Percentiles rank a stretch among this genome's conserved stretches.
Evolutionary conservation across 495 filamentous ascomycete species (phyloP).

Genomic region (Aspergillus biplanus): DNA sequence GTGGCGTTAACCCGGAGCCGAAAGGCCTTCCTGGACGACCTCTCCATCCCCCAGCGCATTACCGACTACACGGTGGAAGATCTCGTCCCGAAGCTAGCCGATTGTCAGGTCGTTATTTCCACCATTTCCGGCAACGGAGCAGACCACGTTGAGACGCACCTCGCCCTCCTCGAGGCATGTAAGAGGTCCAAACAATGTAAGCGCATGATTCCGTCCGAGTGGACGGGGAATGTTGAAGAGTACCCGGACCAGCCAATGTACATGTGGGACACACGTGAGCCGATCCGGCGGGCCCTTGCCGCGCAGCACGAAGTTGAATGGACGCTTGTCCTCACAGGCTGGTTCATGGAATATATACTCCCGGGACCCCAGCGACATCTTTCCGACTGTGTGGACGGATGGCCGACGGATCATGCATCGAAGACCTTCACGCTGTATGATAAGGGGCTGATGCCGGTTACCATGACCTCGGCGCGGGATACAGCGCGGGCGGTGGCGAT

Average conservation of each 20-base stretch:
- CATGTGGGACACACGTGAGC: constrained; percentile 7
- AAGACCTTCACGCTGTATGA: constrained; percentile 4
- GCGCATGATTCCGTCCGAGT: constrained; percentile 19
- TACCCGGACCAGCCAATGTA: constrained; percentile 18
- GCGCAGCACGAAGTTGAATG: constrained; percentile 17
- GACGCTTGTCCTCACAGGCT: constrained; percentile 19
- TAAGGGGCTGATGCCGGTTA: constrained; percentile 6
- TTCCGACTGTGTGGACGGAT: constrained; percentile 1
- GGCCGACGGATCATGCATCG: neutral
- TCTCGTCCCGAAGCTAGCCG: constrained; percentile 1
- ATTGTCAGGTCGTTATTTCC: constrained; percentile 22
- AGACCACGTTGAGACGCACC: constrained; percentile 10
- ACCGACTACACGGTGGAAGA: constrained; percentile 20
- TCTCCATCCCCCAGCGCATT: constrained; percentile 6
- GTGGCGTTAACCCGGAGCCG: constrained; percentile 15
- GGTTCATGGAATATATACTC: constrained; percentile 21
- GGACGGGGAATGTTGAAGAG: constrained; percentile 17
- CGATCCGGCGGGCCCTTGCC: constrained; percentile 11
- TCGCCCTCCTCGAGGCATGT: constrained; percentile 21
- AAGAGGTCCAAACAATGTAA: constrained; percentile 13
- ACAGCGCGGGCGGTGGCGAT: constrained; percentile 13
- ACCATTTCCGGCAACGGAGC: constrained; percentile 9
- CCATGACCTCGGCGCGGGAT: constrained; percentile 18
- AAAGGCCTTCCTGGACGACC: constrained; percentile 12
- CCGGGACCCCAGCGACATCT: constrained; percentile 6